Percentiles rank a stretch among this genome's conserved stretches.
Conservation (phyloP, 2,329 filamentous ascomycete genomes). For the Colletotrichum sp. region DNA sequence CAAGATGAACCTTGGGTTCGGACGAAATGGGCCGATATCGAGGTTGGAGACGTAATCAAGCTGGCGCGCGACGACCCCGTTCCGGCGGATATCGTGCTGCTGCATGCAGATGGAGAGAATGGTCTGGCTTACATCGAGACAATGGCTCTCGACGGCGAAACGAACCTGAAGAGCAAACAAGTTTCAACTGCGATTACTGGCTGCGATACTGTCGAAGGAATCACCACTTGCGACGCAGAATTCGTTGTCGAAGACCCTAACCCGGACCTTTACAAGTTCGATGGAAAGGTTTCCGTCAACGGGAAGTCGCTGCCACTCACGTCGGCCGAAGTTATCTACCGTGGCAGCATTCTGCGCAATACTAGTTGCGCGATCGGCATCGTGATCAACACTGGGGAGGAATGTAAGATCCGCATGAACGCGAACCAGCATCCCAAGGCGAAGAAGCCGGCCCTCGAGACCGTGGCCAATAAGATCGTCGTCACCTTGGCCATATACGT, state of each 20-base stretch:
- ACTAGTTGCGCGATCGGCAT: slow-evolving; percentile 75
- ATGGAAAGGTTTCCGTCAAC: slow-evolving; percentile 68
- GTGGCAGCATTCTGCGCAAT: slow-evolving; percentile 85
- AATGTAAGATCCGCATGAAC: slow-evolving; percentile 93
- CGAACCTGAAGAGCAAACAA: slow-evolving; percentile 80
- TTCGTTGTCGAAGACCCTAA: slow-evolving; percentile 81
- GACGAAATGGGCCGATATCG: slow-evolving; percentile 49
- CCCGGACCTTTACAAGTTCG: slow-evolving; percentile 77
- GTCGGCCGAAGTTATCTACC: slow-evolving; percentile 82
- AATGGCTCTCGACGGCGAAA: slow-evolving; percentile 85
- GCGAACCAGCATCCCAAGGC: slow-evolving; percentile 86
- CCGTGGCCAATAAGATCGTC: slow-evolving; percentile 80
- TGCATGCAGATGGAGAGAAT: slow-evolving; percentile 79
- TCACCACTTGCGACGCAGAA: slow-evolving; percentile 61
- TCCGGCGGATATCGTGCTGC: slow-evolving; percentile 81
- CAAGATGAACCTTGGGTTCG: slow-evolving; percentile 60
- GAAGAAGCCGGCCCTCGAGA: slow-evolving; percentile 80
- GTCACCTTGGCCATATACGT: slow-evolving; percentile 83
- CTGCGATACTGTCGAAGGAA: slow-evolving; percentile 59
- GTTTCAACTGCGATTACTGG: slow-evolving; percentile 63
- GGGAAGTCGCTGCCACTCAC: slow-evolving; percentile 73
- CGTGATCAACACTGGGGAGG: slow-evolving; percentile 88
- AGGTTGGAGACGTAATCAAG: slow-evolving; percentile 54
- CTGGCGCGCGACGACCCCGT: slow-evolving; percentile 74
- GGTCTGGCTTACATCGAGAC: slow-evolving; percentile 84